These are phyloP conservation scores for Orbilia blumenaviensis DNA, from an alignment of 2,329 filamentous ascomycete species.

Conservation along the genomic window DNA sequence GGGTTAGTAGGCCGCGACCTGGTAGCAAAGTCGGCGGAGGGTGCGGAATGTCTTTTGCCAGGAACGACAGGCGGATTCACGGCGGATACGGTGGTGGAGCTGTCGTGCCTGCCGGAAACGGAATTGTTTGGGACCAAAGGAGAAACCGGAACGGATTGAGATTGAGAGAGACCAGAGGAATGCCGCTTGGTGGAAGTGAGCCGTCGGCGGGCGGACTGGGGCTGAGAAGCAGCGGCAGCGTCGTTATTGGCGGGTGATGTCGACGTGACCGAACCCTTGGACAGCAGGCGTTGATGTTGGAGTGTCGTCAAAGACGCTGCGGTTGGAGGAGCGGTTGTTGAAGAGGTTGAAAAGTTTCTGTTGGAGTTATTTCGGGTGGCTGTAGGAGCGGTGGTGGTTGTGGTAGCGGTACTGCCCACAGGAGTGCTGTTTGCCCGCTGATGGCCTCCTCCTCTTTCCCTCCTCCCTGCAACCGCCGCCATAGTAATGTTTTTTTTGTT, in stretches of 20 bases:
- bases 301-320: constrained; percentile 26
- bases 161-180: constrained; percentile 28
- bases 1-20: constrained; percentile 42
- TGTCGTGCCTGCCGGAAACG: constrained; percentile 50
- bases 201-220: constrained; percentile 46
- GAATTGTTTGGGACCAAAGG: constrained; percentile 50
- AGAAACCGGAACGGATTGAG: constrained; percentile 40
- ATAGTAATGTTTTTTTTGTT: no score
- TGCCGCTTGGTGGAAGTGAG: constrained; percentile 48
- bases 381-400: constrained; percentile 27
- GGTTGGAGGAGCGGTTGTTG: constrained; percentile 9
- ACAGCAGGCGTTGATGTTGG: constrained; percentile 24
- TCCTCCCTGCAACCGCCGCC: constrained; percentile 50
- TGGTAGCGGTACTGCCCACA: constrained; percentile 9
- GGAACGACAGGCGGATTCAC: constrained; percentile 35
- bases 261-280: constrained; percentile 19
- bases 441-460: constrained; percentile 47
- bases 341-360: constrained; percentile 43
- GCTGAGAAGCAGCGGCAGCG: constrained; percentile 1
- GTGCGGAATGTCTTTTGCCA: constrained; percentile 46
- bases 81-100: constrained; percentile 49
- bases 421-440: constrained; percentile 53
- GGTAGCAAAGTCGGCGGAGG: constrained; percentile 28
- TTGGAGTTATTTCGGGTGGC: constrained; percentile 52
- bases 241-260: constrained; percentile 15